A percentile compares a stretch with the other conserved stretches of the same genome.
phyloP scores from a whole-genome alignment of 2,329 filamentous ascomycete genomes.

The Alternaria metachromatica region DNA sequence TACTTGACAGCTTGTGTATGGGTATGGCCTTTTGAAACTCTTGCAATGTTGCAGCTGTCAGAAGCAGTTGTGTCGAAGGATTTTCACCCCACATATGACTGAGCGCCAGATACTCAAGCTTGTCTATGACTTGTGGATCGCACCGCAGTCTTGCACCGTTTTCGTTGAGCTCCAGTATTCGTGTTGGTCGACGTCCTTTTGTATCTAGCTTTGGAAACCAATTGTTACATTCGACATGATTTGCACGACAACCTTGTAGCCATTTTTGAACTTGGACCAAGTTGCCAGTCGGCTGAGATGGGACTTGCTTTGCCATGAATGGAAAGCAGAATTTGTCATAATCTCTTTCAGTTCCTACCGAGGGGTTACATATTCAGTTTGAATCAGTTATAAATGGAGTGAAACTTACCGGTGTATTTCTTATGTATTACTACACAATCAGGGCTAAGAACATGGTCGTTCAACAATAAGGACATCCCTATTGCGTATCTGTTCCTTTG shows the following conservation, averaged over 20 bases:
- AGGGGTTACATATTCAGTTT: too few species aligned
- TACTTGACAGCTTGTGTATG: constrained; percentile 1
- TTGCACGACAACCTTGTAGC: background rate
- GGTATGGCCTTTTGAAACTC: constrained; percentile 1
- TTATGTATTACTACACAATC: too few species aligned
- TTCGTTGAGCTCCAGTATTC: constrained; percentile 5
- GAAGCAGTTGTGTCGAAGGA: background rate
- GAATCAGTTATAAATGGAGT: too few species aligned
- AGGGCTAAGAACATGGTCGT: too few species aligned
- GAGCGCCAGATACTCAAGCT: constrained; percentile 11
- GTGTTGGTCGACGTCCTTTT: background rate
- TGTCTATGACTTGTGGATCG: background rate
- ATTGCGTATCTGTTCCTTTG: too few species aligned
- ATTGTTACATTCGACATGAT: background rate
- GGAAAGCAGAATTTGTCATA: too few species aligned
- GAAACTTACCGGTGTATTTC: too few species aligned
- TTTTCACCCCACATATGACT: constrained; percentile 21
- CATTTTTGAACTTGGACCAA: background rate
- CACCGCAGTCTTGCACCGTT: background rate
- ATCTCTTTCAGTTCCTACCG: too few species aligned
- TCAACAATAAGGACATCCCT: too few species aligned
- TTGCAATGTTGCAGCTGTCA: too few species aligned
- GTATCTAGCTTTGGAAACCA: background rate
- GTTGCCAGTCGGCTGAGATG: background rate
- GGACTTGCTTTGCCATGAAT: too few species aligned